Evolutionary conservation across 78 protist species (phyloP).

Genomic region (Mantamonas sphyraenae): DNA sequence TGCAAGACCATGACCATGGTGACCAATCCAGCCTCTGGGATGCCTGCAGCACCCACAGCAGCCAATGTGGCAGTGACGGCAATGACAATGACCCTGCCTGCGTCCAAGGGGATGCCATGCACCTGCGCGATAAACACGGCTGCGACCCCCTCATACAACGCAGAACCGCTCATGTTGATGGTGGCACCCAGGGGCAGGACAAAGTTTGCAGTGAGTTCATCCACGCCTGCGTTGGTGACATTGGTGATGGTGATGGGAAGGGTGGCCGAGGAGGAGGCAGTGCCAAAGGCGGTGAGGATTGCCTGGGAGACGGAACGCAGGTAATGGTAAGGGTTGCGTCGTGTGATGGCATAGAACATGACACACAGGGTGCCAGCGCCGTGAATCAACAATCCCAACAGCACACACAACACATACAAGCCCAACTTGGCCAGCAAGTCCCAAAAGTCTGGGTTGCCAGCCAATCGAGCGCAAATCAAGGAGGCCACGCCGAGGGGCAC

Average conservation of each 20-base stretch:
- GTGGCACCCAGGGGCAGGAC: slow-evolving; percentile 14
- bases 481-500: not conserved
- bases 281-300: slow-evolving; percentile 6
- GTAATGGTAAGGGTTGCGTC: not conserved
- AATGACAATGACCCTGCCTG: not conserved
- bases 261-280: slow-evolving; percentile 1
- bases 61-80: not conserved
- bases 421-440: not conserved
- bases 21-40: slow-evolving; percentile 5
- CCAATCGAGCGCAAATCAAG: not conserved
- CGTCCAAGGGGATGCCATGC: not conserved
- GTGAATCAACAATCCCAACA: not conserved
- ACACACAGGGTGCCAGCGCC: not conserved
- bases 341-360: not conserved
- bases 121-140: slow-evolving; percentile 12
- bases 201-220: not conserved
- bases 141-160: slow-evolving; percentile 8
- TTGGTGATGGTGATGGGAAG: not conserved
- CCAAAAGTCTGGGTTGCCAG: not conserved
- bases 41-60: slow-evolving; percentile 11
- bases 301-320: not conserved
- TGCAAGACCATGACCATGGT: slow-evolving; percentile 12
- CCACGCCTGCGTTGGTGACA: not conserved
- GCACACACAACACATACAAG: not conserved
- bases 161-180: slow-evolving; percentile 11